Base-by-base conservation (phyloP, 176 grass and related monocot species). In the Avena eriantha region DNA sequence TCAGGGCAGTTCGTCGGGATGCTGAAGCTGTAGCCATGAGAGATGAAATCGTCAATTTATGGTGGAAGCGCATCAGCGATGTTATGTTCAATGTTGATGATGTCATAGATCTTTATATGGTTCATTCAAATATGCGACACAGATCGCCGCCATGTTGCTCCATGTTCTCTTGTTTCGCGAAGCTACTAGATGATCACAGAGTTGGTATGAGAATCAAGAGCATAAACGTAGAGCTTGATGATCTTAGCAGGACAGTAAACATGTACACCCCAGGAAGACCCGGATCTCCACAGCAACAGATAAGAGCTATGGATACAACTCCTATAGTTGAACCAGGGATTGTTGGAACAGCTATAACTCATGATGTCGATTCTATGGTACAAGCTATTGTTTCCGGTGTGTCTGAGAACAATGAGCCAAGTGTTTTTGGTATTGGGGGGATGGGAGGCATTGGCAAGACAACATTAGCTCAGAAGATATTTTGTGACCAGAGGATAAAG, bases 401-500 rank as follows among this genome's bases (percentile, higher is more conserved):
- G 1, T 36, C 19, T 3, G 0, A 63, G 14, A 12, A 31, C 3
- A 75, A 5, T 36, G 8, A 17, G 7, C 9, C 65, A 47, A 5
- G 18, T 54, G 26, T 89, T 88, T 67, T 55, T 33, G 74, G 83
- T 0, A 46, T 92, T 22, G 47, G 50, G 1, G 92, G 88, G 10
- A 91, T 94, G 88, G 82, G 82, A 5, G 92, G 89, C 4, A 91
- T 91, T 1, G 86, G 92, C 13, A 94, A 94, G 83, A 94, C 89
- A 21, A 91, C 86, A 5, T 81, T 94, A 8, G 86, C 92, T 11
- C 88, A 90, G 45, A 88, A 75, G 51, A 69, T 86, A 18, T 91
- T 51, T 26, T 84, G 89, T 73, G 89, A 89, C 8, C 54, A 17
- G 2, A 80, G 1, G 43, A 72, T 86, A 41, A 31, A 39, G 1